These are phyloP conservation scores for Thraustotheca clavata DNA, from an alignment of 352 stramenopile species.

Conservation along the genomic window DNA sequence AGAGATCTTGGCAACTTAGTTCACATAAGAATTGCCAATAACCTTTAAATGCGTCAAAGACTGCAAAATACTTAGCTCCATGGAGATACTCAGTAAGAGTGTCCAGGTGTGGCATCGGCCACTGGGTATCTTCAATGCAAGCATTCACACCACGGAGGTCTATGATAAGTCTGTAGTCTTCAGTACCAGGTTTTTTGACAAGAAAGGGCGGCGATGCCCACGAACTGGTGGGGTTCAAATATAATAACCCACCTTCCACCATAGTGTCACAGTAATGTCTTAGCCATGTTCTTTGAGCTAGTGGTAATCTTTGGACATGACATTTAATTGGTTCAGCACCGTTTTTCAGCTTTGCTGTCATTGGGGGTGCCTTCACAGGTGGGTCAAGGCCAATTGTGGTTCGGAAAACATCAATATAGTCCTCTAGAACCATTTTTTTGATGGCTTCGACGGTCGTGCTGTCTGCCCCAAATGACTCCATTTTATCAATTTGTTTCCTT, in stretches of 20 bases:
- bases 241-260: constrained; percentile 2
- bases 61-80: not conserved
- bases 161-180: constrained; percentile 18
- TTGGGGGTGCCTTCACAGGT: constrained; percentile 16
- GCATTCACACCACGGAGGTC: constrained; percentile 23
- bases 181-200: constrained; percentile 21
- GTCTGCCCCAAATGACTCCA: too few species aligned
- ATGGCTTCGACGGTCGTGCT: not conserved
- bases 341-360: constrained; percentile 22
- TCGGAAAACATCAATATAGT: constrained; percentile 18
- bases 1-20: constrained; percentile 10
- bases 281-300: constrained; percentile 20
- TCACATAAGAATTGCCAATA: constrained; percentile 25
- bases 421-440: not conserved
- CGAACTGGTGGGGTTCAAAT: constrained; percentile 12
- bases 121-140: constrained; percentile 19
- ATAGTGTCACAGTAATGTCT: constrained; percentile 13
- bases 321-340: constrained; percentile 17
- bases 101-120: constrained; percentile 21
- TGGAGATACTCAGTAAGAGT: constrained; percentile 12
- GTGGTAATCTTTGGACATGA: constrained; percentile 8
- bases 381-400: constrained; percentile 17
- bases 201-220: constrained; percentile 24
- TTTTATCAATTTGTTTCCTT: not conserved
- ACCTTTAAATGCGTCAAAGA: constrained; percentile 25